Base-by-base conservation (phyloP, 768 basidiomycete genomes). In the Lentinula raphanica region DNA sequence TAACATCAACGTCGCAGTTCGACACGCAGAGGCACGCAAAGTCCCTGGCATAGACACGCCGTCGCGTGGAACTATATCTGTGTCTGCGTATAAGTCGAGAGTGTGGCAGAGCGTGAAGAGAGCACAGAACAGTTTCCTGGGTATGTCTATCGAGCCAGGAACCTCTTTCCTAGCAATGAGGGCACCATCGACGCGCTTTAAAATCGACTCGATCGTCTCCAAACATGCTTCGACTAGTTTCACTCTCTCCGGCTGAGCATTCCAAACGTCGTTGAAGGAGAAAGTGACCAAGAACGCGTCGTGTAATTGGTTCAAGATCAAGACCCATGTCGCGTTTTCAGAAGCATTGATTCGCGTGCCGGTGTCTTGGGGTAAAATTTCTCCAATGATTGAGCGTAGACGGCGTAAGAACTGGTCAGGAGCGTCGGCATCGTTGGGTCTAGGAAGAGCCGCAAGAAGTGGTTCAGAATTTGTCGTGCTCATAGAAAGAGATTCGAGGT, bases 41-140 rank as follows among this genome's bases (percentile, higher is more conserved):
- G 72, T 68, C 3, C 65, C 66, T 0, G 89, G 87, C 12, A 76
- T 72, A 27, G 74, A 69, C 44, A 78, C 66, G 15, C 67, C 77
- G 21, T 73, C 74, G 49, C 76, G 68, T 23, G 60, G 63, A n/a
- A 68, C 61, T 21, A 73, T 71, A 42, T 74, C 72, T n/a, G 72
- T 73, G 51, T 81, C 80, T 32, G 77, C 66, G 84, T 88, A 90
- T 31, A 77, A 67, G 60, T 87, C 86, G 35, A 88, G 72, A 1
- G 77, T 76, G 54, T 75, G 67, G 64, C 80, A 83, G 29, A 90
- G 74, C 3, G 56, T 48, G 19, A 57, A 49, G 27, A 49, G 32
- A 25, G 36, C 46, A 7, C 17, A 46, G 15, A 57, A 57, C 11
- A 57, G 36, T 17, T 49, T 57, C 5, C 28, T 44, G 3, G 27